Conservation (phyloP, 768 basidiomycete genomes). For the Leccinum subgranulosum region DNA sequence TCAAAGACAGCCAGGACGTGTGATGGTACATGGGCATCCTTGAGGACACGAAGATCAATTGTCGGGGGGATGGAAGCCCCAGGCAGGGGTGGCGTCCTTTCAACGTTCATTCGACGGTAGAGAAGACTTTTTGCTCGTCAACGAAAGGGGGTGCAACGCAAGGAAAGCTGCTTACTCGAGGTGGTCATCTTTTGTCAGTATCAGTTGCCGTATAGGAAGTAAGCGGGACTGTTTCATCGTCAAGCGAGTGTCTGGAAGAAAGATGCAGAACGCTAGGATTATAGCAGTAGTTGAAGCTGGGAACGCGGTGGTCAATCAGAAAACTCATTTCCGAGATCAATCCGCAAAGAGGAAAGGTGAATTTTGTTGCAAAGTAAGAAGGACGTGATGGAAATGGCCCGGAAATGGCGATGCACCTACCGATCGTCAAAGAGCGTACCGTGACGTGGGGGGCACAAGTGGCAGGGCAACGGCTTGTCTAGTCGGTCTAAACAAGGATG, state of each 20-base stretch:
- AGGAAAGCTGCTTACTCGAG: constrained; percentile 24
- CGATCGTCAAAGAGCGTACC: constrained; percentile 23
- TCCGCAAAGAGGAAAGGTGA: not conserved
- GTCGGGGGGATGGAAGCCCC: constrained; percentile 37
- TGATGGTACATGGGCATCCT: constrained; percentile 48
- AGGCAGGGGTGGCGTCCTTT: constrained; percentile 19
- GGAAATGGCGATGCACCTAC: constrained; percentile 16
- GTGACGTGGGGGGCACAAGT: not conserved
- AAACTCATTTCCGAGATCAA: constrained; percentile 17
- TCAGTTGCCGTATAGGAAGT: constrained; percentile 23
- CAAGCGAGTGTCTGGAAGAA: constrained; percentile 12
- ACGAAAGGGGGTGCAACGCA: not conserved
- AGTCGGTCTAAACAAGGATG: constrained; percentile 7
- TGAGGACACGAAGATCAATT: constrained; percentile 47
- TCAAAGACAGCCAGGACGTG: constrained; percentile 52
- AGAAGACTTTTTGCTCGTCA: constrained; percentile 25
- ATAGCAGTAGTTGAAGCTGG: constrained; percentile 14
- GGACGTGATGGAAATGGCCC: constrained; percentile 4
- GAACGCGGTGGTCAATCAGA: constrained; percentile 18
- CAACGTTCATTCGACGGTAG: constrained; percentile 35
- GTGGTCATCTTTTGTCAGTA: constrained; percentile 19
- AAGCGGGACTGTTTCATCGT: constrained; percentile 24
- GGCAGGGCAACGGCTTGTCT: not conserved
- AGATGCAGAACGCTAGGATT: constrained; percentile 3
- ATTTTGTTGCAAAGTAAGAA: constrained; percentile 4